phyloP scores from a whole-genome alignment of 768 basidiomycete species.

The Imleria badia region DNA sequence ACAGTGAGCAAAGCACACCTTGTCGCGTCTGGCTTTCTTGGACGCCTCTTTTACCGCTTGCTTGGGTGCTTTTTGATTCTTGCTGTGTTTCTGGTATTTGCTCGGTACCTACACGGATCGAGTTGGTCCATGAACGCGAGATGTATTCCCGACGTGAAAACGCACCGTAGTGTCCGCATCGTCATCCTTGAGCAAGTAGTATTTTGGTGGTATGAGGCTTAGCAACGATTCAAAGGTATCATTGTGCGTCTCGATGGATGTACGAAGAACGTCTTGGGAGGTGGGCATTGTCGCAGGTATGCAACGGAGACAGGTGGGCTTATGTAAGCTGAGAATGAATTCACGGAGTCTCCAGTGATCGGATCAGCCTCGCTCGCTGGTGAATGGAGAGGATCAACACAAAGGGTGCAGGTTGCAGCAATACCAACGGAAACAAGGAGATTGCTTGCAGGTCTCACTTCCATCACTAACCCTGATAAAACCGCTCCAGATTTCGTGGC shows the following conservation, averaged over 20 bases:
- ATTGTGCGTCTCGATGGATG: slow-evolving; percentile 82
- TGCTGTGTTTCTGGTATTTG: slow-evolving; percentile 86
- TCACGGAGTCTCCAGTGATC: no score
- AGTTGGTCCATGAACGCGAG: not conserved
- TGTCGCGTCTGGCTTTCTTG: slow-evolving; percentile 84
- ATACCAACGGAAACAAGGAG: no score
- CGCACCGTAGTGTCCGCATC: slow-evolving; percentile 14
- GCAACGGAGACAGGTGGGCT: not conserved
- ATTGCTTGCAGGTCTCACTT: no score
- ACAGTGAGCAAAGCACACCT: slow-evolving; percentile 45
- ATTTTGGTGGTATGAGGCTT: slow-evolving; percentile 84
- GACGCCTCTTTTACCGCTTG: slow-evolving; percentile 87
- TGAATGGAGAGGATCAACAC: no score
- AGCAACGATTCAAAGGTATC: slow-evolving; percentile 81
- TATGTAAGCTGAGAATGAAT: not conserved
- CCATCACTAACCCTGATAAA: no score
- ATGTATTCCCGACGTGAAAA: not conserved
- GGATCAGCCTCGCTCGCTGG: no score
- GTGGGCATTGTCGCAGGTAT: slow-evolving; percentile 44
- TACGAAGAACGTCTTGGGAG: slow-evolving; percentile 44
- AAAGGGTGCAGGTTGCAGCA: no score
- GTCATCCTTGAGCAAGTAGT: slow-evolving; percentile 55
- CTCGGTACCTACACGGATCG: slow-evolving; percentile 38
- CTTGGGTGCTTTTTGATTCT: slow-evolving; percentile 78
- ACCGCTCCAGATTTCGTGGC: no score